Percentiles rank a stretch among this genome's conserved stretches.
These are phyloP conservation scores for Cenchrus americanus DNA, from an alignment of 176 grass and related monocot genomes.

Conservation along the genomic window DNA sequence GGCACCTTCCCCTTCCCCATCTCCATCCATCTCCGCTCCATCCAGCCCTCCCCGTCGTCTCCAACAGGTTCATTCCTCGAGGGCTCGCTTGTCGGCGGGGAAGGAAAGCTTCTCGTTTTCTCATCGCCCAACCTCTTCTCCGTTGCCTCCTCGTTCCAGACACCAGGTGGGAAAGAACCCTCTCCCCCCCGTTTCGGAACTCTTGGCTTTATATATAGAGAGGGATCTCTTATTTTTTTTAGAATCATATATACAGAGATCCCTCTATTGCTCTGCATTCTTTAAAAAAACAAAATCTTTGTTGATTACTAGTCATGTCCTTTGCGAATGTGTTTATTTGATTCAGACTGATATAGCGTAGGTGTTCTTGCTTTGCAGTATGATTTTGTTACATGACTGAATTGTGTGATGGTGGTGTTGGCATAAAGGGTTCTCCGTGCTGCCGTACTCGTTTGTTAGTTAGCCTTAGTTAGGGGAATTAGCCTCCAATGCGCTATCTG, in stretches of 20 bases:
- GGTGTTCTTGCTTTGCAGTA: not conserved
- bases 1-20: not conserved
- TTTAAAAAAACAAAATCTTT: not conserved
- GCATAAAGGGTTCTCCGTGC: not conserved
- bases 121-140: not conserved
- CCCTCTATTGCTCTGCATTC: constrained; percentile 2
- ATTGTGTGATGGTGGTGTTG: not conserved
- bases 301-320: not conserved
- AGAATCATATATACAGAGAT: not conserved
- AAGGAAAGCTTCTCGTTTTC: not conserved
- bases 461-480: not conserved
- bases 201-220: not conserved
- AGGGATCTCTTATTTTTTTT: not conserved
- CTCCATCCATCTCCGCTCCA: not conserved
- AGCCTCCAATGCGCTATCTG: not conserved
- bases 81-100: not conserved
- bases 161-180: constrained; percentile 32
- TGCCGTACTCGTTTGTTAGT: not conserved
- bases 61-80: not conserved
- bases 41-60: not conserved
- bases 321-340: not conserved
- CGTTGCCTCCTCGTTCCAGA: not conserved
- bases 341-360: not conserved
- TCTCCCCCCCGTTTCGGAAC: not conserved
- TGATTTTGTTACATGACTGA: not conserved